Base-by-base conservation (phyloP, 2,329 filamentous ascomycete genomes). In the Trichoderma asperellum region DNA sequence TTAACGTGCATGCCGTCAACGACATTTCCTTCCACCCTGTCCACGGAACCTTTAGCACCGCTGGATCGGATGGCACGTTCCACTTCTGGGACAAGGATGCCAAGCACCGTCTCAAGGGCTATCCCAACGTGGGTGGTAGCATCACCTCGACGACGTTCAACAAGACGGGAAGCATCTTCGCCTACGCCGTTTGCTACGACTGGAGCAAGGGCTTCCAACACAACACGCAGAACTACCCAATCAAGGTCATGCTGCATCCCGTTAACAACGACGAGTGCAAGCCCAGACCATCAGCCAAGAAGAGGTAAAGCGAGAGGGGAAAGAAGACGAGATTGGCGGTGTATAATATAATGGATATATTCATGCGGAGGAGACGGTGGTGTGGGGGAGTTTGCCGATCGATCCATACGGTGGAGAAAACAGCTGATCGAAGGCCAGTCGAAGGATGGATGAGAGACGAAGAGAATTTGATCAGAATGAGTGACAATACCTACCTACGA, bases 41-140 rank as follows among this genome's bases (percentile, higher is more conserved):
- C 14, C 94, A 97, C 81, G 96, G 96, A 76, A 99, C 96, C n/a
- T 99, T 99, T 84, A 96, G 92, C 82, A 99, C 96, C 2, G 94
- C 96, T 59, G 96, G 96, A 68, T 92, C 91, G 40, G 96, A 99
- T 80, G 96, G 96, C 67, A 97, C 96, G 0, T 99, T 98, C 85
- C 92, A 96, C 83, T 96, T 95, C 86, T 96, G 92, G 92, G 96
- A 99, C 76, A 94, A 94, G 83, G 92, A 95, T 76, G 92, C 92
- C 70, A 96, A 96, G 82, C 92, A 96, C 81, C 86, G 92, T 47
- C 87, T 96, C 71, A 96, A 96, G 85, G 96, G 96, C 16, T 99
- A 94, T 77, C 92, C 92, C 58, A 86, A 88, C 29, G 91, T 94
- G 6, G 92, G 92, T 21, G 94, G 94, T 69, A 93, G 92, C 76